phyloP scores from a whole-genome alignment of 441 rosid genomes.

The Corymbia calophylla region DNA sequence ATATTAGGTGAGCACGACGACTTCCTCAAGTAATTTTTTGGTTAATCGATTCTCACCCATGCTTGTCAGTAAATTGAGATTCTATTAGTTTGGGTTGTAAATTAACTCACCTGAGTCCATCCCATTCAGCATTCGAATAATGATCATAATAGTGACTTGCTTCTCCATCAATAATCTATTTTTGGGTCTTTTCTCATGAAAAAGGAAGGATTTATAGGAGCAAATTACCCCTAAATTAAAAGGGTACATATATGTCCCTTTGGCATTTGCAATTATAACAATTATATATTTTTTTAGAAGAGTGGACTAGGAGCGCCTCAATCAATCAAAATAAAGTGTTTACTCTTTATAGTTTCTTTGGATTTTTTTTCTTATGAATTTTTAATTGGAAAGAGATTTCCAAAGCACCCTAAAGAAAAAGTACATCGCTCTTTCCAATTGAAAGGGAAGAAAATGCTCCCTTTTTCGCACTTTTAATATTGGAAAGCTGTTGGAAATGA shows the following conservation, averaged over 20 bases:
- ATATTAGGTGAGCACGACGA: background rate
- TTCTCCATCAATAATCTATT: background rate
- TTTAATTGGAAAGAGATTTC: conserved; percentile 27
- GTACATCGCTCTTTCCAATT: conserved; percentile 24
- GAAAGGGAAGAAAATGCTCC: conserved; percentile 34
- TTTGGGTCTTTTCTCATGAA: background rate
- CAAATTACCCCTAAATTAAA: background rate
- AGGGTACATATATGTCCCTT: background rate
- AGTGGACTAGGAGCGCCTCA: background rate
- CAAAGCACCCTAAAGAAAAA: conserved; percentile 53
- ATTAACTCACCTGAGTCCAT: background rate
- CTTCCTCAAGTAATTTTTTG: background rate
- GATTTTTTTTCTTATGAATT: background rate
- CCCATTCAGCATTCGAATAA: background rate
- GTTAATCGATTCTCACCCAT: background rate
- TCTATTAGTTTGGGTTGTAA: background rate
- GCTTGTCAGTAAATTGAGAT: background rate
- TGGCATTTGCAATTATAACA: background rate
- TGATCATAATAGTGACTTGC: background rate
- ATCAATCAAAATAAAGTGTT: background rate
- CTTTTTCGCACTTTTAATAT: conserved; percentile 29
- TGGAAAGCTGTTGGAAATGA: conserved; percentile 17
- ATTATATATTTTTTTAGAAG: background rate
- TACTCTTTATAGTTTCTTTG: background rate
- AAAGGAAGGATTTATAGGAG: background rate